A percentile compares a stretch with the other conserved stretches of the same genome.
These are phyloP conservation scores for Leptosphaerulina australis DNA, from an alignment of 2,329 filamentous ascomycete species.

Conservation along the genomic window DNA sequence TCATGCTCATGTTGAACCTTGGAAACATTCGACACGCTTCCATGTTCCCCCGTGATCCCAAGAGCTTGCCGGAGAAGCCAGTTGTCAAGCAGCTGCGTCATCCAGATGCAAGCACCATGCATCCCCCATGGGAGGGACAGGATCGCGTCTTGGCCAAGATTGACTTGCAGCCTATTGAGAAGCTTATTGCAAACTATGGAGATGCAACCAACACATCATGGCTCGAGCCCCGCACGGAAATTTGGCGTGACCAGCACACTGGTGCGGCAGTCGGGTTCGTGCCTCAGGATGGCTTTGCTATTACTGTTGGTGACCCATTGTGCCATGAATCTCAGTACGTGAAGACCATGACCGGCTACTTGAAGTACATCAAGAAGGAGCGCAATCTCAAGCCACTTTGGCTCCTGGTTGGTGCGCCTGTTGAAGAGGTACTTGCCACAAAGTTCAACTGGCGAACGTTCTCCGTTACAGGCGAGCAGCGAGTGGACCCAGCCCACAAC, in stretches of 20 bases:
- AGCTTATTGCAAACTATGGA: slow-evolving; percentile 93
- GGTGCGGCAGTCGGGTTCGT: slow-evolving; percentile 88
- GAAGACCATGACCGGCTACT: slow-evolving; percentile 74
- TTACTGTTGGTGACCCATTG: slow-evolving; percentile 85
- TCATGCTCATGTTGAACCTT: slow-evolving; percentile 83
- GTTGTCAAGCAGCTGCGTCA: slow-evolving; percentile 72
- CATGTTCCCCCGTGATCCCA: slow-evolving; percentile 85
- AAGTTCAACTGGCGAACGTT: slow-evolving; percentile 87
- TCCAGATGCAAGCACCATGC: slow-evolving; percentile 82
- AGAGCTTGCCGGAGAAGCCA: slow-evolving; percentile 76
- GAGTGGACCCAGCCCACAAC: slow-evolving; percentile 75
- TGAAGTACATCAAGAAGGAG: slow-evolving; percentile 75
- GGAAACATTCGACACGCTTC: slow-evolving; percentile 90
- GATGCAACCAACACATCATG: slow-evolving; percentile 94
- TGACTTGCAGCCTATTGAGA: slow-evolving; percentile 75
- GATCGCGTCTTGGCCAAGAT: slow-evolving; percentile 55
- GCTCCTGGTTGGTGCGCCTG: slow-evolving; percentile 80
- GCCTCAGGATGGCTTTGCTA: slow-evolving; percentile 75
- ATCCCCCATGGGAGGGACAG: slow-evolving; percentile 66
- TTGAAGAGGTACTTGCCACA: slow-evolving; percentile 79
- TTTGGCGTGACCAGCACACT: slow-evolving; percentile 80
- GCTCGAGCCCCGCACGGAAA: slow-evolving; percentile 85
- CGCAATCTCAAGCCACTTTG: slow-evolving; percentile 79
- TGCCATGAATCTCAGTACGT: slow-evolving; percentile 80
- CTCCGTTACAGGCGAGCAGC: slow-evolving; percentile 87